These are phyloP conservation scores for Alternaria sp. DNA, from an alignment of 2,329 filamentous ascomycete species.

Conservation along the genomic window DNA sequence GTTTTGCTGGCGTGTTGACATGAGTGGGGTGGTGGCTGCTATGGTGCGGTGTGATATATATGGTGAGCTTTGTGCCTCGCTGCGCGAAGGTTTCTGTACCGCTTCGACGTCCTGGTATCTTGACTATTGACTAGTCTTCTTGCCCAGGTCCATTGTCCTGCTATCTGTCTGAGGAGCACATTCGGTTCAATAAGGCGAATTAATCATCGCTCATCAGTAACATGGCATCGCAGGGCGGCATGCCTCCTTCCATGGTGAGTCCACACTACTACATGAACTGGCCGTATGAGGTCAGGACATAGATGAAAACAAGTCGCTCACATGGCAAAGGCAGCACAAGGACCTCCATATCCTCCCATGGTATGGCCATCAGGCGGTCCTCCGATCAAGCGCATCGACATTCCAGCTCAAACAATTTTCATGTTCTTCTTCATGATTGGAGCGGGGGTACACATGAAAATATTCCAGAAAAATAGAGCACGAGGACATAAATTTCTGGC, in stretches of 20 bases:
- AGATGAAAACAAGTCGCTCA: slow-evolving; percentile 14
- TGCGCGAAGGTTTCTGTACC: slow-evolving; percentile 5
- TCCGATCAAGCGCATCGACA: slow-evolving; percentile 49
- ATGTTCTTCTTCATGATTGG: slow-evolving; percentile 53
- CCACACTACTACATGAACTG: neutral
- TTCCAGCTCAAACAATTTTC: slow-evolving; percentile 54
- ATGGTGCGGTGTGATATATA: slow-evolving; percentile 23
- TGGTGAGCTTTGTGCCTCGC: slow-evolving; percentile 14
- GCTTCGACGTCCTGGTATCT: slow-evolving; percentile 1
- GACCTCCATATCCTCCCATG: slow-evolving; percentile 42
- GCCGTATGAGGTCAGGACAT: neutral
- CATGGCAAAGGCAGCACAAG: slow-evolving; percentile 24
- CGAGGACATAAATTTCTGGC: slow-evolving; percentile 55
- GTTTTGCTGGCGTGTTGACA: slow-evolving; percentile 13
- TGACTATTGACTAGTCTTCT: slow-evolving; percentile 3
- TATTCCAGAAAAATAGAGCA: slow-evolving; percentile 51
- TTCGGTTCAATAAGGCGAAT: neutral
- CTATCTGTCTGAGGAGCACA: neutral
- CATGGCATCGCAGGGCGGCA: slow-evolving; percentile 25
- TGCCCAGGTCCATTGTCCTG: neutral
- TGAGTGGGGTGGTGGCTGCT: neutral
- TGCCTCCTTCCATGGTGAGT: slow-evolving; percentile 27
- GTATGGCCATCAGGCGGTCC: slow-evolving; percentile 50
- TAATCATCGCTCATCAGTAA: neutral
- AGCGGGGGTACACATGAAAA: slow-evolving; percentile 54